Evolutionary conservation across 2,329 filamentous ascomycete species (phyloP), one percentile per base, ranked within the genome.

Genomic region (Colletotrichum sublineola): DNA sequence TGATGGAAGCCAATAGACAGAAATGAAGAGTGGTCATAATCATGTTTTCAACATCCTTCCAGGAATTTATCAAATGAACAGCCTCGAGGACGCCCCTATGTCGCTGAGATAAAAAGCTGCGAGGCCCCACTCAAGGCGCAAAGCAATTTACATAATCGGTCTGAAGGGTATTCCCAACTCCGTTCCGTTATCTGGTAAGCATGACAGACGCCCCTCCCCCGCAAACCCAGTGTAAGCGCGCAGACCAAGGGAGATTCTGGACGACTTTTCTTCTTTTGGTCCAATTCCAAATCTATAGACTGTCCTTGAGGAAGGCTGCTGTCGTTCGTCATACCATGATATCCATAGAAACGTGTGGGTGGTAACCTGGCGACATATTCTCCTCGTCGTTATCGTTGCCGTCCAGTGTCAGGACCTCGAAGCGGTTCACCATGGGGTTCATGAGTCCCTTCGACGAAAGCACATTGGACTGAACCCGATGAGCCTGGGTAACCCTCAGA

Each of bases 371-470:
- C 2, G 64, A 44, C 15, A 53, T 52, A 9, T 58, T 68, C n/a
- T 78, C 74, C 14, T 79, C 76, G n/a, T 81, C 78, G 2, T 80
- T 79, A 3, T 83, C 81, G 8, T 80, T 79, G 24, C 81, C 84
- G 62, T 89, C 87, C 18, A 89, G 76, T 55, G 86, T 84, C 14
- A 93, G 84, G 68, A 91, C 77, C 61, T 89, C 83, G 78, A 93
- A 93, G 7, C 91, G 88, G 77, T 94, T 94, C 67, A 84, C 78
- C 67, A 84, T 78, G 18, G 83, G 78, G 56, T 80, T 80, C 57
- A 80, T 77, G 1, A 63, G 36, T 75, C 82, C 85, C 71, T 82
- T 84, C n/a, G 79, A 74, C 15, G 75, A 73, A 14, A 76, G 62
- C 29, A 75, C 76, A 29, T 79, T 77, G 50, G 77, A 79, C 29